phyloP scores from a whole-genome alignment of 495 filamentous ascomycete species.

The Terfezia boudieri region DNA sequence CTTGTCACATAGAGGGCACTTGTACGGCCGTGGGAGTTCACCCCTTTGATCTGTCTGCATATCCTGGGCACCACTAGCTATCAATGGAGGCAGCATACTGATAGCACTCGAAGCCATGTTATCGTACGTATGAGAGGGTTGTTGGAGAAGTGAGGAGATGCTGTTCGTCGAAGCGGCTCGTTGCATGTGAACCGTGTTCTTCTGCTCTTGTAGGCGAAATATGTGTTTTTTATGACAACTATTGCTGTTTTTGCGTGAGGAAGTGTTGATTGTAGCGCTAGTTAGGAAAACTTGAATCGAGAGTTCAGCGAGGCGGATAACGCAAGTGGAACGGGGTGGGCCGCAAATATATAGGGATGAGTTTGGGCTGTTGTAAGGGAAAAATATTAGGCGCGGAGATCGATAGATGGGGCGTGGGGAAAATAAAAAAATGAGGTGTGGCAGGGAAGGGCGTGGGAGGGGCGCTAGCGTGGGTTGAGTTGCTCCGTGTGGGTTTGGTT shows the following conservation, averaged over 20 bases:
- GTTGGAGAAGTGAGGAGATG: neutral
- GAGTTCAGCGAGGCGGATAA: neutral
- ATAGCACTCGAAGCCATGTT: too few species aligned
- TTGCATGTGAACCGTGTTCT: neutral
- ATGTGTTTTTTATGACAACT: neutral
- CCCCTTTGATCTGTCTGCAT: too few species aligned
- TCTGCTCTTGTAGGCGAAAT: too few species aligned
- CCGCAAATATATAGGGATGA: neutral
- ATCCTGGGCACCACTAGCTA: too few species aligned
- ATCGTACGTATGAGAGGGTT: neutral
- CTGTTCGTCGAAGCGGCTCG: neutral
- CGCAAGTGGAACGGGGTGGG: neutral
- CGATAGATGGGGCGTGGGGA: neutral
- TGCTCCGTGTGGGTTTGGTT: neutral
- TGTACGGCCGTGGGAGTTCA: conserved; percentile 89
- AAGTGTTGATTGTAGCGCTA: too few species aligned
- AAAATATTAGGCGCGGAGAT: neutral
- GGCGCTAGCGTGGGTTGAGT: neutral
- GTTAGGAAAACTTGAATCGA: neutral
- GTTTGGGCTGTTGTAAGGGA: neutral
- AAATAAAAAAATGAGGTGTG: neutral
- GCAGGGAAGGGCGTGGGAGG: neutral
- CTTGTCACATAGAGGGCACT: conserved; percentile 95
- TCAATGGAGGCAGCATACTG: too few species aligned
- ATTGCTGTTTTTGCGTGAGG: neutral